Evolutionary conservation across 2,329 filamentous ascomycete species (phyloP).

Genomic region (Ceratocystis harringtonii): DNA sequence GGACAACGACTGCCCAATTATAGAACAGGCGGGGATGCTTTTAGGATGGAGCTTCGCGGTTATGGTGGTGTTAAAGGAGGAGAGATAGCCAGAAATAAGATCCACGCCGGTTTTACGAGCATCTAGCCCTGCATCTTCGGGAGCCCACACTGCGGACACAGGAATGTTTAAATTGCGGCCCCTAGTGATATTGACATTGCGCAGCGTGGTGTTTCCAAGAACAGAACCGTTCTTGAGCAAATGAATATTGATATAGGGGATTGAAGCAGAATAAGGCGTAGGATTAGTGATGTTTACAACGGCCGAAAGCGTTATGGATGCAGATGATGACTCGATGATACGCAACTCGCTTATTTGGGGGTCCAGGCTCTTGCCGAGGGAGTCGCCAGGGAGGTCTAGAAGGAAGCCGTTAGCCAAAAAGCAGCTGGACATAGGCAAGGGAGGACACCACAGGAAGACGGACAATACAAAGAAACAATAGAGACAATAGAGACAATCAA

Average conservation of each 20-base stretch:
- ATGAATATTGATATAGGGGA: constrained; percentile 70
- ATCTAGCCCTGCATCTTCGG: constrained; percentile 42
- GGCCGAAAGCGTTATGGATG: constrained; percentile 56
- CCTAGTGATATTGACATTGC: constrained; percentile 45
- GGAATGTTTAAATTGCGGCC: constrained; percentile 59
- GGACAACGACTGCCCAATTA: constrained; percentile 58
- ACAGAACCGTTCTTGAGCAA: constrained; percentile 57
- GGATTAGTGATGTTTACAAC: constrained; percentile 78
- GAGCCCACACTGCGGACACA: constrained; percentile 61
- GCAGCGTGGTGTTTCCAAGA: constrained; percentile 58
- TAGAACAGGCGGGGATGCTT: constrained; percentile 59
- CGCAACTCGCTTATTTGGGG: constrained; percentile 57
- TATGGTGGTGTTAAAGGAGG: constrained; percentile 71
- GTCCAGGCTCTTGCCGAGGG: constrained; percentile 29
- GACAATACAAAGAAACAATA: constrained; percentile 1
- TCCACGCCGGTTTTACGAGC: constrained; percentile 51
- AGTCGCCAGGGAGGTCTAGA: constrained; percentile 25
- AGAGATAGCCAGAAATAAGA: constrained; percentile 73
- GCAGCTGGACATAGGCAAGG: neutral
- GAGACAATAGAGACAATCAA: constrained; percentile 3
- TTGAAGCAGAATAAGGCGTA: constrained; percentile 63
- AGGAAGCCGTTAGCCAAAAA: constrained; percentile 1
- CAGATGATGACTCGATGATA: constrained; percentile 56
- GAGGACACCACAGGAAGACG: neutral
- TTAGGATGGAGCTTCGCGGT: constrained; percentile 54